Base-by-base conservation (phyloP, 768 basidiomycete genomes). In the Lactarius psammicola region DNA sequence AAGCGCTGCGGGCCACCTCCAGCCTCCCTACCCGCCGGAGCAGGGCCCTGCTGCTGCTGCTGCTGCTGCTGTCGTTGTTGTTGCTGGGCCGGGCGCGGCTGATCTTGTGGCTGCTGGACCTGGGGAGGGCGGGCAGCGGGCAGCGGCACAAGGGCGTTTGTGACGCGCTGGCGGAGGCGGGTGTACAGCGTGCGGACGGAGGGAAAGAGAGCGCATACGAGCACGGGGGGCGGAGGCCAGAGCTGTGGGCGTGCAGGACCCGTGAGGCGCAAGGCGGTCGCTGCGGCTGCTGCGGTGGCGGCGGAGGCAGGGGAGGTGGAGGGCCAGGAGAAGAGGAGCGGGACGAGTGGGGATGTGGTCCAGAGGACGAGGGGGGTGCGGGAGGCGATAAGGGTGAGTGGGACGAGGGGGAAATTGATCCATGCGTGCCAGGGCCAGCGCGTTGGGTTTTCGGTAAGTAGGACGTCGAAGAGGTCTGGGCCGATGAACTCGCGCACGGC, bases 371-470 rank as follows among this genome's bases (percentile, higher is more conserved):
- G 64, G 34, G 70, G 53, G 2, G 73, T 66, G 60, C 88, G 86
- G 36, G 88, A 83, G 34, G 85, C 75, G 71, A 92, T 79, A 67
- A 93, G 85, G 31, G 82, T 80, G 53, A 90, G 73, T 0, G 91
- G 89, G 46, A 93, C 80, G 38, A 88, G 75, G 8, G 89, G 89
- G 18, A 93, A 84, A 73, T 92, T 87, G 72, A 90, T 74, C 76
- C 83, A 90, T 42, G 89, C 87, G 54, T 86, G 83, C 84, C 85
- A 87, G 1, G 88, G 86, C 91, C 91, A 93, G 60, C 86, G 84
- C 46, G 78, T 76, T 0, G 86, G 86, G 71, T 92, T 87, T 66
- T 88, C 82, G 0, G 88, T 85, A 18, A 92, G 75, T 38, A 92
- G 78, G 23, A 84, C 68, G 59, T 85, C 70, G 64, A 64, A 77